Evolutionary conservation across 768 basidiomycete species (phyloP).

Genomic region (Rhizopogon vesiculosus): DNA sequence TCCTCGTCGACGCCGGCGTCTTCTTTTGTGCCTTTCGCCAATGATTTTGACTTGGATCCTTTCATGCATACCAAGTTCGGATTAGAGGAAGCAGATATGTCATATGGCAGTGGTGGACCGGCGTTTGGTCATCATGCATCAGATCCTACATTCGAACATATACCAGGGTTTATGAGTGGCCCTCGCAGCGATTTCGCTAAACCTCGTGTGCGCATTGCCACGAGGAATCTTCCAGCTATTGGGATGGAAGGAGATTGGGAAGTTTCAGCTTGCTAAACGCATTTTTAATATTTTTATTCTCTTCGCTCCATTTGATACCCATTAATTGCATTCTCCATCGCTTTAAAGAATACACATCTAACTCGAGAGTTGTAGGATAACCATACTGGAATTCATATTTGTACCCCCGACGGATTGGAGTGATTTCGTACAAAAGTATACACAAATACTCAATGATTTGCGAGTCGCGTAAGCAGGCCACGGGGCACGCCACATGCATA

Average conservation of each 20-base stretch:
- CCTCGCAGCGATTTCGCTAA: constrained; percentile 17
- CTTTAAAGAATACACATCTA: no score
- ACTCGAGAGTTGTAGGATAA: background rate
- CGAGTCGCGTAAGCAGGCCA: no score
- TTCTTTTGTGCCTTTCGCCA: constrained; percentile 20
- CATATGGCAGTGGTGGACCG: constrained; percentile 17
- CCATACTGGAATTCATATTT: background rate
- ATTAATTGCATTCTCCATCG: background rate
- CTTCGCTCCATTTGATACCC: background rate
- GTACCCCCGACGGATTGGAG: background rate
- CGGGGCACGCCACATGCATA: no score
- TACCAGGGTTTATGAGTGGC: constrained; percentile 23
- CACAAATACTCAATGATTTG: no score
- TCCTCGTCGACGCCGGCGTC: constrained; percentile 35
- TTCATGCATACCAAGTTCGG: constrained; percentile 14
- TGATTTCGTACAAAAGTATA: background rate
- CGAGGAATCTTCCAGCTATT: constrained; percentile 57
- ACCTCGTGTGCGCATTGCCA: constrained; percentile 60
- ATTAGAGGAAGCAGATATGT: constrained; percentile 18
- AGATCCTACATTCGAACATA: constrained; percentile 25
- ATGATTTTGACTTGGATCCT: background rate
- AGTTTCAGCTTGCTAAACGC: constrained; percentile 56
- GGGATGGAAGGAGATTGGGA: constrained; percentile 77
- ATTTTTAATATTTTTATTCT: background rate
- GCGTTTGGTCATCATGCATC: constrained; percentile 23